A percentile compares a stretch with the other conserved stretches of the same genome.
phyloP scores from a whole-genome alignment of 1,284 basidiomycete genomes.

The Hypsizygus ulmarius region DNA sequence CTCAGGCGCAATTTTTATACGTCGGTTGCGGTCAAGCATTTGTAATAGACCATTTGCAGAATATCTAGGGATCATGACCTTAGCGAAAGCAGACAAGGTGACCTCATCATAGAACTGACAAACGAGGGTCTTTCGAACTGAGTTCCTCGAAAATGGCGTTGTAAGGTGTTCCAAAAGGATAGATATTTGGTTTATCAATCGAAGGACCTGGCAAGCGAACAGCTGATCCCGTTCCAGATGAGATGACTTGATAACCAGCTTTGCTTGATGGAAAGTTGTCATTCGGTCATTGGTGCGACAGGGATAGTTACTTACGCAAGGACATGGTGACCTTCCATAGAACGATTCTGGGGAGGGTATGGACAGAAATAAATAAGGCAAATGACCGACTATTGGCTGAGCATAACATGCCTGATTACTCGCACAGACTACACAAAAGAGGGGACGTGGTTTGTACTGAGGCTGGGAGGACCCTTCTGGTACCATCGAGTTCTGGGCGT shows the following conservation, averaged over 20 bases:
- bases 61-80: constrained; percentile 54
- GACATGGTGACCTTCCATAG: constrained; percentile 97
- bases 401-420: constrained; percentile 81
- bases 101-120: constrained; percentile 53
- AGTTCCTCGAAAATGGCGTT: constrained; percentile 95
- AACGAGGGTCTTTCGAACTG: constrained; percentile 76
- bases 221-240: constrained; percentile 94
- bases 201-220: constrained; percentile 95
- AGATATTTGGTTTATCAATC: constrained; percentile 98
- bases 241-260: constrained; percentile 89
- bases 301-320: constrained; percentile 61
- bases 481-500: neutral
- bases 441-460: constrained; percentile 59
- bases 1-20: constrained; percentile 91
- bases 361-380: neutral
- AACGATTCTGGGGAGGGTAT: constrained; percentile 74
- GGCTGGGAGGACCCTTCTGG: constrained; percentile 16
- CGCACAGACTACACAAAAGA: constrained; percentile 98
- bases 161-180: constrained; percentile 97
- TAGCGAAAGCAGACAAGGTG: neutral
- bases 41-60: constrained; percentile 94
- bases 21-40: constrained; percentile 96
- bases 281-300: constrained; percentile 1
- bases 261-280: constrained; percentile 46
- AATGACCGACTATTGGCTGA: constrained; percentile 17